Percentiles rank a stretch among this genome's conserved stretches.
These are phyloP conservation scores for Turritis glabra DNA, from an alignment of 345 rosid species.

Conservation along the genomic window DNA sequence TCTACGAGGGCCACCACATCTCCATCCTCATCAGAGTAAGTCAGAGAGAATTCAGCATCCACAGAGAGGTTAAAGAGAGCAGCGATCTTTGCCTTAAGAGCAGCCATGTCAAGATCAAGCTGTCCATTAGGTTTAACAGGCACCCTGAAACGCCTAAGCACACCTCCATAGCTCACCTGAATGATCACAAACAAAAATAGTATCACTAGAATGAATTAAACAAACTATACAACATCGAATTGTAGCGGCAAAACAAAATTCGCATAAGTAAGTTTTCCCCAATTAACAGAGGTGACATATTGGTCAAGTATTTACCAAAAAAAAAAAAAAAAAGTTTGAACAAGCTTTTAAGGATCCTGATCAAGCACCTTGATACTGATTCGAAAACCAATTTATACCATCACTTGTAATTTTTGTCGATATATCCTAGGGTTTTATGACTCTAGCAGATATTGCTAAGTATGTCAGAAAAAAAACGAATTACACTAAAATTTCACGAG, in stretches of 20 bases:
- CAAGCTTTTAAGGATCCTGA: not conserved
- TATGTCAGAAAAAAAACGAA: not conserved
- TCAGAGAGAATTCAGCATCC: conserved; percentile 57
- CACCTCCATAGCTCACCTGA: conserved; percentile 73
- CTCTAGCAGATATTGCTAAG: not conserved
- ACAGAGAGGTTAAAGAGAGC: conserved; percentile 59
- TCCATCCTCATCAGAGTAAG: conserved; percentile 90
- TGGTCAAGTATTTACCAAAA: not conserved
- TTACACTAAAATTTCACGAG: not conserved
- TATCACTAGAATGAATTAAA: not conserved
- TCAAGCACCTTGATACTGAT: not conserved
- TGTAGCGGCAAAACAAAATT: not conserved
- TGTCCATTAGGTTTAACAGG: conserved; percentile 46
- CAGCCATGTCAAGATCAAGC: conserved; percentile 69
- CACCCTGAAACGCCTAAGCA: conserved; percentile 83
- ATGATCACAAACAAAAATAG: not conserved
- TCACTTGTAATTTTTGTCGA: no score
- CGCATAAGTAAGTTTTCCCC: no score
- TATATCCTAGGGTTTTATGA: conserved; percentile 1
- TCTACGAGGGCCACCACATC: conserved; percentile 79
- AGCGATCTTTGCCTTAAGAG: conserved; percentile 61
- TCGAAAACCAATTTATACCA: not conserved
- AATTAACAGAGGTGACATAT: not conserved
- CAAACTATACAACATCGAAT: not conserved
- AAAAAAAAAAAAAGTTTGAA: not conserved